Evolutionary conservation across 208 protist genomes (phyloP), one percentile per base, ranked within the genome.

Genomic region (Trypanosoma lewisi): DNA sequence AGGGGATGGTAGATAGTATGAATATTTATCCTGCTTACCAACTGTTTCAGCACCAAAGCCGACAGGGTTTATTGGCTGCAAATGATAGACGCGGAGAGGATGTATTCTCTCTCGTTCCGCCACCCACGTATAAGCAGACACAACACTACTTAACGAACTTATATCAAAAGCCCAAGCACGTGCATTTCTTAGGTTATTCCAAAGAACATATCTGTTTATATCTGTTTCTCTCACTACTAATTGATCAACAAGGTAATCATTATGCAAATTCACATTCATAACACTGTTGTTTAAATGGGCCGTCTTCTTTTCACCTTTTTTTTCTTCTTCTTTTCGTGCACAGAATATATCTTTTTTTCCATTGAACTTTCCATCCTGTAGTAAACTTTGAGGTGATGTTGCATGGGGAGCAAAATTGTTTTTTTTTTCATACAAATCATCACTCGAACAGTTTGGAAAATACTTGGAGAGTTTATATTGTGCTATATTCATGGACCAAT

Each of bases 401-500:
- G 82, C 36, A 30, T 77, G 69, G 11, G 77, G 83, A 52, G 85
- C 76, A 63, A 85, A 85, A 42, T 64, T 66, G 14, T 73, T 77
- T 17, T 61, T 41, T 37, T 60, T 21, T 28, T 56, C 54, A 27
- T 54, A 21, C 21, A 30, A 4, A 52, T 23, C n/a, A 39, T 30
- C 37, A 48, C 51, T 28, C 6, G 36, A 42, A 27, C 17, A 12
- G 14, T 17, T 17, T 31, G 19, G 42, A 25, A 33, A 36, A 23
- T 42, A 58, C 12, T 60, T 55, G n/a, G 72, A 71, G 17, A 91
- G 28, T 39, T 70, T 76, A 42, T 78, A 80, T 53, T 87, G 68
- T 17, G 80, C 61, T 11, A 91, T 59, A 27, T 45, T 69, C 21
- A 89, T 76, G 11, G 75, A 54, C 85, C 85, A 93, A 49, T 73